phyloP scores from a whole-genome alignment of 768 basidiomycete species.

The Naganishia vishniacii region DNA sequence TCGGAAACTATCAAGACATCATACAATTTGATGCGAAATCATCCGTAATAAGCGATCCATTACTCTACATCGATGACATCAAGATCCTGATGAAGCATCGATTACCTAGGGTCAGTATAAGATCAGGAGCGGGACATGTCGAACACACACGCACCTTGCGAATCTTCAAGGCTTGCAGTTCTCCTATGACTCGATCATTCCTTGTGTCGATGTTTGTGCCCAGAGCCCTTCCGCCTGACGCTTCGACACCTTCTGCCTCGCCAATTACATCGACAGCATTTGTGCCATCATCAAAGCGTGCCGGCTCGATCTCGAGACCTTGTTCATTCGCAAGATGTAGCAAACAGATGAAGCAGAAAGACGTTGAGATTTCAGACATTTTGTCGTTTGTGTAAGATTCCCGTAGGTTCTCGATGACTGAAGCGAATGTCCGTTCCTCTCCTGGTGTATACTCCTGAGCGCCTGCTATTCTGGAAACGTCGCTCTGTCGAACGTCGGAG shows the following conservation, averaged over 20 bases:
- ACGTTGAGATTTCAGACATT: slow-evolving; percentile 96
- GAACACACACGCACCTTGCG: slow-evolving; percentile 42
- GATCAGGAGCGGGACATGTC: too few species aligned
- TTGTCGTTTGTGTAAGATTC: slow-evolving; percentile 82
- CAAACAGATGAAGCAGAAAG: slow-evolving; percentile 97
- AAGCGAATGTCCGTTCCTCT: slow-evolving; percentile 43
- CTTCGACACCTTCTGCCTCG: slow-evolving; percentile 30
- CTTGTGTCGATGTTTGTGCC: slow-evolving; percentile 31
- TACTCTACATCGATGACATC: not conserved
- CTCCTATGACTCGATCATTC: slow-evolving; percentile 41
- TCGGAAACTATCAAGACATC: too few species aligned
- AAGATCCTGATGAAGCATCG: not conserved
- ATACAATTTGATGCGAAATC: too few species aligned
- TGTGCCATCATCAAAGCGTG: slow-evolving; percentile 37
- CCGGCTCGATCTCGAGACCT: slow-evolving; percentile 69
- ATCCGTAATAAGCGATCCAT: too few species aligned
- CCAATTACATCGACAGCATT: slow-evolving; percentile 36
- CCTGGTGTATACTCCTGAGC: slow-evolving; percentile 23
- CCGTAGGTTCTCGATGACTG: slow-evolving; percentile 76
- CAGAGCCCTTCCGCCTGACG: slow-evolving; percentile 22
- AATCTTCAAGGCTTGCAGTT: slow-evolving; percentile 45
- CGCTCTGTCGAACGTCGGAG: too few species aligned
- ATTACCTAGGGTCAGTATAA: not conserved
- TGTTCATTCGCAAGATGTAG: slow-evolving; percentile 95
- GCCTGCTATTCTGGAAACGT: slow-evolving; percentile 30